Base-by-base conservation (phyloP, 2,329 filamentous ascomycete species). In the Diaporthe velutina region DNA sequence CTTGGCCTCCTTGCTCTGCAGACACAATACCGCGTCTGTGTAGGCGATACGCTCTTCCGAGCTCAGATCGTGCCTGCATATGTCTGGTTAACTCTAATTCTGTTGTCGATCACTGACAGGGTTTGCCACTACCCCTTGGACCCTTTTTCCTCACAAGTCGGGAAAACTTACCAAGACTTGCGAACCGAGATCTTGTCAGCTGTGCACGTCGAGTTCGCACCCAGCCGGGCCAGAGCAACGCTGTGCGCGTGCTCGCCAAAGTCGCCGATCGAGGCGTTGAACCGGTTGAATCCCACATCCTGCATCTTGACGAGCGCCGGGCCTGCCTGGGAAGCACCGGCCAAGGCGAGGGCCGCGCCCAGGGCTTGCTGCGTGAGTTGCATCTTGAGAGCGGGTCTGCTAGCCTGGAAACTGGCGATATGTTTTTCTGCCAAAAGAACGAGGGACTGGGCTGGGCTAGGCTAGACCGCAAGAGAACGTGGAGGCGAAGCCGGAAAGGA, bases 11-110 rank as follows among this genome's bases (percentile, higher is more conserved):
- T 78, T 70, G 60, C 79, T 79, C 77, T 77, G 77, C 57, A 83
- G 74, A 61, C 81, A 83, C 15, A 71, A 75, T 4, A 82, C 78
- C 3, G 81, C 80, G 30, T 74, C 78, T 64, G 78, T 75, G 70
- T 82, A 82, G 45, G 81, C 80, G 54, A 80, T 77, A 68, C 81
- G 78, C 74, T 78, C 73, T 10, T 66, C 54, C 12, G 79, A 78
- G 35, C 76, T 76, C n/a, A 83, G 77, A 57, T 83, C 80, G 38
- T 80, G 80, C 81, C 81, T 82, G 48, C 71, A 25, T 30, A 50
- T 28, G 15, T 55, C 35, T 40, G 38, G 55, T 73, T 38, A 73
- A 54, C 48, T 54, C 45, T 40, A 54, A 68, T 40, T 13, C 22
- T 33, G 2, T 54, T 19, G 22, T 17, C 7, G 22, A 54, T 10